phyloP scores from a whole-genome alignment of 495 filamentous ascomycete species.

The Hypoxylon lenormandii region DNA sequence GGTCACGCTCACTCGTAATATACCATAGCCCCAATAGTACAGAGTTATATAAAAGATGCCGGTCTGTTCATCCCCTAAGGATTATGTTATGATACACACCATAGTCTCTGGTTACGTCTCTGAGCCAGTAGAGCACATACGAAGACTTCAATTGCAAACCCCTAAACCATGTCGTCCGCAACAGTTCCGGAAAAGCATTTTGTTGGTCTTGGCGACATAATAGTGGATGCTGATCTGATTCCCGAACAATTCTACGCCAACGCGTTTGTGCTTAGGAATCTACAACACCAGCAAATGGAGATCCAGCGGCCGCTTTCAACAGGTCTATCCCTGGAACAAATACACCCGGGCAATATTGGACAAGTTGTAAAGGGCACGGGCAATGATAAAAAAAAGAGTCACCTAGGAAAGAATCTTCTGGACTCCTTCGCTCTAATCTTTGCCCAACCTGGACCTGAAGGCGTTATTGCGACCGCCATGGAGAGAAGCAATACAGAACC shows the following conservation, averaged over 20 bases:
- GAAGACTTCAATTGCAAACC: neutral
- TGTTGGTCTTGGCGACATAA: neutral
- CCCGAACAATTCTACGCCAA: slow-evolving; percentile 6
- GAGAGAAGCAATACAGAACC: neutral
- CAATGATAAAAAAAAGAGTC: neutral
- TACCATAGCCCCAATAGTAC: too few species aligned
- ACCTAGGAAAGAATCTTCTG: slow-evolving; percentile 20
- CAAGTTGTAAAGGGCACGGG: neutral
- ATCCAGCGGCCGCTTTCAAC: too few species aligned
- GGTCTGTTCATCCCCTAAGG: too few species aligned
- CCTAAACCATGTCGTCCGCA: slow-evolving; percentile 1
- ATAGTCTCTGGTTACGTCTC: neutral
- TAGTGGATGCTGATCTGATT: neutral
- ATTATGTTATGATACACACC: neutral
- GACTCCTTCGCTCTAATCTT: slow-evolving; percentile 37
- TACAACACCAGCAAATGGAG: neutral
- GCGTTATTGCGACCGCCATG: slow-evolving; percentile 29
- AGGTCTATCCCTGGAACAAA: too few species aligned
- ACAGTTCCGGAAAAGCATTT: neutral
- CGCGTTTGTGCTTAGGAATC: neutral
- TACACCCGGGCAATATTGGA: too few species aligned
- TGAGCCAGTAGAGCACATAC: too few species aligned
- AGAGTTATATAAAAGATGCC: too few species aligned
- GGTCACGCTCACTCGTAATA: too few species aligned
- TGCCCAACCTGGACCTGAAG: neutral